Conservation (phyloP, 176 grass and related monocot genomes). For the sorghum (Sorghum bicolor) region DNA sequence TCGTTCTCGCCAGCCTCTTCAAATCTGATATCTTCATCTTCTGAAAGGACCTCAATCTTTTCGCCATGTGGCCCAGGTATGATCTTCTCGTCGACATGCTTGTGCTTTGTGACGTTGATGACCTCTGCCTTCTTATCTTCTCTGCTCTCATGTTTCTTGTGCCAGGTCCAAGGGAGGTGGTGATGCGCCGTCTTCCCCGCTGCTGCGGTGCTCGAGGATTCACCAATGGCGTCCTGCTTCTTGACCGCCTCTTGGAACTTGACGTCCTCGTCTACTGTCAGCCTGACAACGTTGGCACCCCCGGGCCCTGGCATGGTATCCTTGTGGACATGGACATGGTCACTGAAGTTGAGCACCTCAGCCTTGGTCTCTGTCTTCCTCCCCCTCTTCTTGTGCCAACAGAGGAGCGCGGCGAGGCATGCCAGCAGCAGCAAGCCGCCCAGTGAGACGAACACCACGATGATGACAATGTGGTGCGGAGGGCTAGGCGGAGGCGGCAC, state of each 20-base stretch:
- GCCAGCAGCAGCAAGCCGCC: slow-evolving; percentile 65
- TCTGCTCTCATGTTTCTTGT: slow-evolving; percentile 42
- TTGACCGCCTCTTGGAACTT: slow-evolving; percentile 50
- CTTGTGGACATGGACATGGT: slow-evolving; percentile 57
- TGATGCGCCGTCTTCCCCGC: not conserved
- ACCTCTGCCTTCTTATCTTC: slow-evolving; percentile 28
- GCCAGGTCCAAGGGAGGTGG: slow-evolving; percentile 36
- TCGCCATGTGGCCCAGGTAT: slow-evolving; percentile 31
- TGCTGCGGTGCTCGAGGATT: not conserved
- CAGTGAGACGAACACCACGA: slow-evolving; percentile 65
- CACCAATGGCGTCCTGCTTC: slow-evolving; percentile 34
- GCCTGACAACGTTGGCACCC: slow-evolving; percentile 24
- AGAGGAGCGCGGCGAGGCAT: slow-evolving; percentile 57
- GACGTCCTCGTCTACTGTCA: slow-evolving; percentile 67
- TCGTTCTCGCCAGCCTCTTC: slow-evolving; percentile 20
- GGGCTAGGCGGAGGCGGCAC: slow-evolving; percentile 40
- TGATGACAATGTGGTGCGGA: slow-evolving; percentile 53
- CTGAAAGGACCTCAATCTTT: slow-evolving; percentile 34
- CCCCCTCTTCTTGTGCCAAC: slow-evolving; percentile 66
- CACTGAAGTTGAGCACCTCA: slow-evolving; percentile 51
- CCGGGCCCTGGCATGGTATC: slow-evolving; percentile 25
- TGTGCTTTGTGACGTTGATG: slow-evolving; percentile 38
- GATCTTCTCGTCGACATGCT: slow-evolving; percentile 45
- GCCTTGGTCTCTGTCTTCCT: slow-evolving; percentile 34
- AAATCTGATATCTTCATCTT: slow-evolving; percentile 49